Percentiles rank a stretch among this genome's conserved stretches.
Conservation (phyloP, 805 yeast genomes). For the Kodamaea restingae region DNA sequence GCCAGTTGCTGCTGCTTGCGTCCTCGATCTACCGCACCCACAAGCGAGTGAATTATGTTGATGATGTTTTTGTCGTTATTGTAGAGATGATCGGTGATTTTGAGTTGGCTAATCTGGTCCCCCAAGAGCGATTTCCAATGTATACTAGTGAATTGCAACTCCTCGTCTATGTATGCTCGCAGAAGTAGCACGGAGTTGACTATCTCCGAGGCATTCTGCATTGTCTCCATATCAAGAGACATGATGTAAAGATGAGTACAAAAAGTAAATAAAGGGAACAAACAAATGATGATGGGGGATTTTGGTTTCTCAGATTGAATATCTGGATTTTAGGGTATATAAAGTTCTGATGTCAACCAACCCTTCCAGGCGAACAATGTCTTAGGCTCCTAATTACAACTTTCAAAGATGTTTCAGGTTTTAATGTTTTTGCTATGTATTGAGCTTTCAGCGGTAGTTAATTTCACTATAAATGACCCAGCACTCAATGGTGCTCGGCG, state of each 20-base stretch:
- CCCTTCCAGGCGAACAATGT: too few relatives aligned
- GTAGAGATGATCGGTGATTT: conserved; percentile 27
- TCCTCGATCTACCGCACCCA: conserved; percentile 27
- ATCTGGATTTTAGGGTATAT: too few relatives aligned
- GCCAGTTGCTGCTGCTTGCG: conserved; percentile 29
- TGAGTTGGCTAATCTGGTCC: conserved; percentile 23
- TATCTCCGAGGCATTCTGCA: conserved; percentile 34
- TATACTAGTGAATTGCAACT: conserved; percentile 31
- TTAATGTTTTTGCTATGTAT: too few relatives aligned
- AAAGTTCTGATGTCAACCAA: too few relatives aligned
- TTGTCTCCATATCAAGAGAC: conserved; percentile 28
- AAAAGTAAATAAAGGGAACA: neutral
- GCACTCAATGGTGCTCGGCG: too few relatives aligned
- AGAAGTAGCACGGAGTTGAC: conserved; percentile 32
- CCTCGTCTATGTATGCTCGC: conserved; percentile 32
- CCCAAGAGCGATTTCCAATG: conserved; percentile 29
- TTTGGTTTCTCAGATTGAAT: too few relatives aligned
- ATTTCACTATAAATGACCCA: too few relatives aligned
- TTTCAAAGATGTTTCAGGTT: too few relatives aligned
- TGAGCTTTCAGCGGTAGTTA: too few relatives aligned
- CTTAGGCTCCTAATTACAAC: too few relatives aligned
- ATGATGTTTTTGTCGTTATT: conserved; percentile 32
- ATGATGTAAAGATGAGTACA: too few relatives aligned
- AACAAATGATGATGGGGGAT: neutral
- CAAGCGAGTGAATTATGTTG: conserved; percentile 33